Percentiles rank a stretch among this genome's conserved stretches.
phyloP scores from a whole-genome alignment of 2,329 filamentous ascomycete genomes.

The Xylaria sp. region DNA sequence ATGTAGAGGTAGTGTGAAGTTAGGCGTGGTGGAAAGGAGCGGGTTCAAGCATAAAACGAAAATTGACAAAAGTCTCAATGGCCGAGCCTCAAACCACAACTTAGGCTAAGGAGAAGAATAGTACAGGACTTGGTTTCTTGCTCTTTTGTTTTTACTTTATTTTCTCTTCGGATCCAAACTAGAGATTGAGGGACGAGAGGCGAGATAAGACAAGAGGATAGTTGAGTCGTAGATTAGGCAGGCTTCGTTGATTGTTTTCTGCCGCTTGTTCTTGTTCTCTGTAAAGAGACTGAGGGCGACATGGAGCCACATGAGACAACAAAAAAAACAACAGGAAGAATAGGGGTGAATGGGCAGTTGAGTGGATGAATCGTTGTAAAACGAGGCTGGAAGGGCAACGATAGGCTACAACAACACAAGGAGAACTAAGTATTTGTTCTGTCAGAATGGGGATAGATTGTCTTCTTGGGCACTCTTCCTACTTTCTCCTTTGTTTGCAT shows the following conservation, averaged over 20 bases:
- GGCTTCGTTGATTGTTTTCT: slow-evolving; percentile 35
- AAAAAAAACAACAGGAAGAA: slow-evolving; percentile 29
- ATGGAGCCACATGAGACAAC: slow-evolving; percentile 34
- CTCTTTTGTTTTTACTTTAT: slow-evolving; percentile 2
- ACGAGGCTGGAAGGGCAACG: slow-evolving; percentile 14
- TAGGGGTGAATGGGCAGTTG: slow-evolving; percentile 18
- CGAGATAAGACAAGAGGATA: slow-evolving; percentile 38
- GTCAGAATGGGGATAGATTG: slow-evolving; percentile 31
- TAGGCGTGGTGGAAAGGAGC: slow-evolving; percentile 35
- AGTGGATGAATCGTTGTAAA: slow-evolving; percentile 18
- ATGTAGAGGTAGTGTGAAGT: slow-evolving; percentile 17
- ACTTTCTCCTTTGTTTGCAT: slow-evolving; percentile 34
- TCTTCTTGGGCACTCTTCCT: slow-evolving; percentile 26
- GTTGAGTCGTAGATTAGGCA: slow-evolving; percentile 31
- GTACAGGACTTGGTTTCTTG: slow-evolving; percentile 23
- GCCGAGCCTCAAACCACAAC: slow-evolving; percentile 39
- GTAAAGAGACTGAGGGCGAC: slow-evolving; percentile 9
- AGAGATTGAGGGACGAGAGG: slow-evolving; percentile 18
- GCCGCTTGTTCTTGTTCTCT: slow-evolving; percentile 31
- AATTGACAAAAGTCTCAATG: slow-evolving; percentile 38
- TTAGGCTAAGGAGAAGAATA: slow-evolving; percentile 15
- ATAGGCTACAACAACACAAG: slow-evolving; percentile 22
- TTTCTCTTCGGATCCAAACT: slow-evolving; percentile 22
- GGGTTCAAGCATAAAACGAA: slow-evolving; percentile 34
- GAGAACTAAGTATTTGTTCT: slow-evolving; percentile 38